These are phyloP conservation scores for Cicer judaicum DNA, from an alignment of 306 rosid genomes.

Conservation along the genomic window DNA sequence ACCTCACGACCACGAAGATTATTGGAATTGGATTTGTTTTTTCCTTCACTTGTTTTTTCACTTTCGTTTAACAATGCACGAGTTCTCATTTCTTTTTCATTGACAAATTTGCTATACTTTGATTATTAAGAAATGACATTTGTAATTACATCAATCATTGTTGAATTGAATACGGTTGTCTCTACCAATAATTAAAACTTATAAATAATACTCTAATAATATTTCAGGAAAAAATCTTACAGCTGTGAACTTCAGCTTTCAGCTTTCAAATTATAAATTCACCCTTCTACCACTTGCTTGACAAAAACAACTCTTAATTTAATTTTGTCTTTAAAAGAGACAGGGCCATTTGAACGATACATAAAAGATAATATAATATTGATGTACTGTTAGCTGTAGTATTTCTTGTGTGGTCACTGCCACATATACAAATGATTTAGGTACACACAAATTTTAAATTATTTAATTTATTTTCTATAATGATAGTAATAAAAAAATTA, in stretches of 20 bases:
- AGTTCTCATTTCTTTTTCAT: constrained; percentile 31
- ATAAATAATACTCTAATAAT: not conserved
- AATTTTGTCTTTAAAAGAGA: not conserved
- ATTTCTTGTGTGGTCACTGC: too few species aligned
- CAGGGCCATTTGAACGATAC: too few species aligned
- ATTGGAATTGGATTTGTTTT: too few species aligned
- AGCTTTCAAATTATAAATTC: not conserved
- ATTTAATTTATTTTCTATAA: too few species aligned
- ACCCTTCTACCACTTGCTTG: not conserved
- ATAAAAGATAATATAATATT: too few species aligned
- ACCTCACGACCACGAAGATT: too few species aligned
- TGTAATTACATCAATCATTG: constrained; percentile 36
- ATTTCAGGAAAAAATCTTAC: not conserved
- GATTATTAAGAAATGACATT: not conserved
- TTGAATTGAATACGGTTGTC: constrained; percentile 23
- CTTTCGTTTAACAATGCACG: constrained; percentile 21
- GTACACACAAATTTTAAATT: too few species aligned
- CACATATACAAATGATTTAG: too few species aligned
- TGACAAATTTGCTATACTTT: constrained; percentile 12
- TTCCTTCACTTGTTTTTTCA: not conserved
- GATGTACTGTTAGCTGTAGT: too few species aligned
- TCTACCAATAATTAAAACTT: constrained; percentile 25
- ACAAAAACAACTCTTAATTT: not conserved
- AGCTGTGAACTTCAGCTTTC: not conserved
- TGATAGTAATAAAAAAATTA: too few species aligned